Percentiles rank a stretch among this genome's conserved stretches.
Conservation (phyloP, 805 yeast species). For the Scheffersomyces coipomensis region DNA sequence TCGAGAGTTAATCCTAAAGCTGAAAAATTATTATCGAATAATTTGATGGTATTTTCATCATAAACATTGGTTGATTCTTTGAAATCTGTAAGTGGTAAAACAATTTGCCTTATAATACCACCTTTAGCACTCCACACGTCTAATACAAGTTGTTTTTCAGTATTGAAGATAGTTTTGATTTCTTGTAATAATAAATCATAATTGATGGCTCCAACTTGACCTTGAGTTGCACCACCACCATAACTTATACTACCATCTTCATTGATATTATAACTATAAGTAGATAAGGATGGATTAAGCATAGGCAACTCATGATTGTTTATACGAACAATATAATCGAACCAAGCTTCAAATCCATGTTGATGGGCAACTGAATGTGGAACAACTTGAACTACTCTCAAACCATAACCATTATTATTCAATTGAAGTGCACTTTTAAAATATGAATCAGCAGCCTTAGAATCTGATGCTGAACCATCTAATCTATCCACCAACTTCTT, state of each 20-base stretch:
- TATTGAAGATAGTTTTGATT: constrained; percentile 28
- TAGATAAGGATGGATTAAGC: constrained; percentile 27
- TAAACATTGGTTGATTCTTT: constrained; percentile 5
- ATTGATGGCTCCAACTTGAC: constrained; percentile 38
- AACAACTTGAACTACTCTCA: constrained; percentile 35
- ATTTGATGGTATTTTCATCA: constrained; percentile 2
- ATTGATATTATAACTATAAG: constrained; percentile 28
- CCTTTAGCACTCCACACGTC: constrained; percentile 90
- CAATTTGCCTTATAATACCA: constrained; percentile 43
- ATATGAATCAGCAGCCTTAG: constrained; percentile 27
- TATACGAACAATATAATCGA: constrained; percentile 80
- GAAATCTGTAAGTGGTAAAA: constrained; percentile 19
- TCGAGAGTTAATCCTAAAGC: constrained; percentile 69
- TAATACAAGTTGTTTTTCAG: constrained; percentile 44
- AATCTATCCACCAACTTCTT: constrained; percentile 40
- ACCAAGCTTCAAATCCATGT: constrained; percentile 69
- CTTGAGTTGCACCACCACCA: constrained; percentile 29
- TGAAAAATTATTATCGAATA: constrained; percentile 36
- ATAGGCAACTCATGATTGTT: constrained; percentile 65
- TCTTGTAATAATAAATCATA: constrained; percentile 44
- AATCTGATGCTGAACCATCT: constrained; percentile 22
- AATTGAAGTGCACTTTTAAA: constrained; percentile 28
- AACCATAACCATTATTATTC: constrained; percentile 42
- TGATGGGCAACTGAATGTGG: constrained; percentile 36
- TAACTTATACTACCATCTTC: constrained; percentile 42